A percentile compares a stretch with the other conserved stretches of the same genome.
Conservation (phyloP, 225 moss, liverwort and hornwort genomes). For the Marchantia paleacea region DNA sequence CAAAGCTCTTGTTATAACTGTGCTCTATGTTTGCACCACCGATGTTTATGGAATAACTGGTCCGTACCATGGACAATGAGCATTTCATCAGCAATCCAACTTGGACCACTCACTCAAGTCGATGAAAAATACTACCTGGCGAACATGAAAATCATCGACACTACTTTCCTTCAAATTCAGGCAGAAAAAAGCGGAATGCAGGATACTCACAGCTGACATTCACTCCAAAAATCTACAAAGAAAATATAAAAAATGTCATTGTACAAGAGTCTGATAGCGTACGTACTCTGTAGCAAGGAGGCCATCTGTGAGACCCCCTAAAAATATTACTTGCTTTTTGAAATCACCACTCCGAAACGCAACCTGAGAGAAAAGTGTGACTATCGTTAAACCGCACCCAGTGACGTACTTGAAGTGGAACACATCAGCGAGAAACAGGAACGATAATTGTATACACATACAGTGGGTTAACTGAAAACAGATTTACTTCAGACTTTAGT, state of each 20-base stretch:
- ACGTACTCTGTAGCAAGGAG: slow-evolving; percentile 91
- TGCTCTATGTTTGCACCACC: neutral
- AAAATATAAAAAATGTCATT: neutral
- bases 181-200: neutral
- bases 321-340: slow-evolving; percentile 86
- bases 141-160: neutral
- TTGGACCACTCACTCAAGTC: neutral
- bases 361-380: slow-evolving; percentile 45
- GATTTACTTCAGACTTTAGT: no score
- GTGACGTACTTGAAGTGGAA: neutral
- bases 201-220: neutral
- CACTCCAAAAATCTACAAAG: neutral
- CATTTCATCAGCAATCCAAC: neutral
- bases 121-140: neutral
- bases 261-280: neutral
- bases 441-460: neutral
- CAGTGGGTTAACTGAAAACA: no score
- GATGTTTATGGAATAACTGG: neutral
- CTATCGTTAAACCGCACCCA: neutral
- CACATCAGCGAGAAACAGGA: neutral
- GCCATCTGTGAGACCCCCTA: slow-evolving; percentile 92
- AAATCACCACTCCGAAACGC: slow-evolving; percentile 84
- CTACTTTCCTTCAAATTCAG: neutral
- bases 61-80: neutral
- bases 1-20: neutral